phyloP scores from a whole-genome alignment of 2,329 filamentous ascomycete species.

The Chaetothyriales sp. region DNA sequence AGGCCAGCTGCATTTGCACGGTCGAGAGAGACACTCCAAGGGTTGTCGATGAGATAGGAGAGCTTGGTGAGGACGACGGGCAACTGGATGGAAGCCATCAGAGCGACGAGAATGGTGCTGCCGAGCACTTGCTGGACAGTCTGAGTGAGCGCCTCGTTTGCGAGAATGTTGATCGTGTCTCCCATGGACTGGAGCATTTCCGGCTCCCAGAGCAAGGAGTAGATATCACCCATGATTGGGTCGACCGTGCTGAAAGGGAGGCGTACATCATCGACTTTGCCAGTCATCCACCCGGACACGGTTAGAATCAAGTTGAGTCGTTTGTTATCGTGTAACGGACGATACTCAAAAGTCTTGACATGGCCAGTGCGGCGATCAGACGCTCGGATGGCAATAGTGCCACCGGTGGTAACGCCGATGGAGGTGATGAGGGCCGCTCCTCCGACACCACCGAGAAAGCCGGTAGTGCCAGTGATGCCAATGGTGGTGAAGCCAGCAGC shows the following conservation, averaged over 20 bases:
- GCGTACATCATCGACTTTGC: conserved; percentile 90
- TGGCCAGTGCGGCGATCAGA: conserved; percentile 78
- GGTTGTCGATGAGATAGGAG: conserved; percentile 92
- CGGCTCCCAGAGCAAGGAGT: conserved; percentile 93
- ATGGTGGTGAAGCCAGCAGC: conserved; percentile 93
- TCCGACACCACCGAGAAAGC: conserved; percentile 79
- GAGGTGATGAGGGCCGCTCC: conserved; percentile 91
- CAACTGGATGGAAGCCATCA: conserved; percentile 89
- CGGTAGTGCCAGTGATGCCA: conserved; percentile 72
- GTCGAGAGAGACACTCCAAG: conserved; percentile 92
- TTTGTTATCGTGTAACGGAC: conserved; percentile 95
- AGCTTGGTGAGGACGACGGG: conserved; percentile 86
- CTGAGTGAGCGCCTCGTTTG: conserved; percentile 93
- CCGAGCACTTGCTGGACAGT: conserved; percentile 89
- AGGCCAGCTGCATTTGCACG: conserved; percentile 76
- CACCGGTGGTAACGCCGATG: conserved; percentile 68
- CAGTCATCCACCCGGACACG: conserved; percentile 94
- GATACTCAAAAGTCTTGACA: conserved; percentile 92
- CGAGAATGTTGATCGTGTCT: conserved; percentile 94
- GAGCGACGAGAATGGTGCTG: conserved; percentile 67
- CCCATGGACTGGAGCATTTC: conserved; percentile 97
- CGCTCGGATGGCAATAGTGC: conserved; percentile 70
- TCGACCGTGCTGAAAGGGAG: conserved; percentile 92
- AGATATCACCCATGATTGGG: conserved; percentile 94
- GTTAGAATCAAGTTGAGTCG: conserved; percentile 90